phyloP scores from a whole-genome alignment of 2,329 filamentous ascomycete genomes.

The Westerdykella sp. region DNA sequence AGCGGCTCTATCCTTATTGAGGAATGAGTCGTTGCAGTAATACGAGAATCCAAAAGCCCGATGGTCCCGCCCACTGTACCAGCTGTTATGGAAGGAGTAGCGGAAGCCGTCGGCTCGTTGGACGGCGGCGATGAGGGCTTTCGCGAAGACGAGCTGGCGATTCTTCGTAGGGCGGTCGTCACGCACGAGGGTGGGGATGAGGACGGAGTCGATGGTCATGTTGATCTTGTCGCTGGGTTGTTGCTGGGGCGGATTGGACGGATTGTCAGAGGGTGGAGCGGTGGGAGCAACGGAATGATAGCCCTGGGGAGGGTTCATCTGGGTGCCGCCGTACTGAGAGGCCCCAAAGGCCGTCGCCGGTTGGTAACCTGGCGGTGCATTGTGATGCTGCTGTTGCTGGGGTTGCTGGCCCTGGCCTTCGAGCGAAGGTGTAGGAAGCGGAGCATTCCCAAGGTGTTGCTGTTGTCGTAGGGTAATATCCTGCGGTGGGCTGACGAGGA shows the following conservation, averaged over 20 bases:
- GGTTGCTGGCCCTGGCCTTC: not conserved
- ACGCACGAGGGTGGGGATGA: no score
- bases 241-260: slow-evolving; percentile 11
- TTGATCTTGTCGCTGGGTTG: slow-evolving; percentile 40
- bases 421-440: not conserved
- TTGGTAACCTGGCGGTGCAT: slow-evolving; percentile 26
- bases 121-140: slow-evolving; percentile 40
- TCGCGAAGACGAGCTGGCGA: slow-evolving; percentile 43
- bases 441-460: not conserved
- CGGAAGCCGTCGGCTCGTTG: slow-evolving; percentile 43
- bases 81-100: slow-evolving; percentile 47
- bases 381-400: slow-evolving; percentile 8
- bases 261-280: not conserved
- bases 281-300: not conserved
- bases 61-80: slow-evolving; percentile 41
- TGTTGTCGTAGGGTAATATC: not conserved
- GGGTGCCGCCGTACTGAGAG: slow-evolving; percentile 1
- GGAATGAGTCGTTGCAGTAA: slow-evolving; percentile 46
- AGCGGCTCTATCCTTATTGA: slow-evolving; percentile 46
- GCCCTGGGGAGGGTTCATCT: not conserved
- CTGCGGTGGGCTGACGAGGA: slow-evolving; percentile 20
- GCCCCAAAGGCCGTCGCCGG: slow-evolving; percentile 9
- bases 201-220: not conserved
- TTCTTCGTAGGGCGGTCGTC: no score
- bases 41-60: slow-evolving; percentile 44